Evolutionary conservation across 805 yeast genomes (phyloP), one percentile per base, ranked within the genome.

Genomic region (Wickerhamomyces rabaulensis): DNA sequence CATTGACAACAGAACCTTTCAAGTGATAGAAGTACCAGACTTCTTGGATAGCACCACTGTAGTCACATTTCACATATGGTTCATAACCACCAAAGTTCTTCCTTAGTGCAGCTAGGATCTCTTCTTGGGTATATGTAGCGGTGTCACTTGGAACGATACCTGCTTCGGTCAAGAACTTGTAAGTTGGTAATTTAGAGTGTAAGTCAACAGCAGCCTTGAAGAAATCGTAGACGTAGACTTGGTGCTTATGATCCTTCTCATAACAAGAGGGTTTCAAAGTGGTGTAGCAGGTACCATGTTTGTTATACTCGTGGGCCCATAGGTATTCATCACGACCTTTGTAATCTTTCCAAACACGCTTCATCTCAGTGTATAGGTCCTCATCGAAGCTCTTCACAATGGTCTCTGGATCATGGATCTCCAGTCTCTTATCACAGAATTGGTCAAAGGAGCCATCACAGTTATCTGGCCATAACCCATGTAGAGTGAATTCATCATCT

Each of bases 221-320:
- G 65, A 80, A 89, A 62, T 89, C 95, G 47, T 79, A 81, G 25
- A 87, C 90, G 23, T 70, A 61, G 44, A 63, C 53, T 39, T 64
- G 56, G 8, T 56, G 53, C 31, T 50, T 40, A 27, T 48, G 52
- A 23, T 42, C 39, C 2, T 51, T 46, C 7, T 66, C 67, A 64
- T 89, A 90, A 64, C 98, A 91, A 5, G 64, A 55, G 3, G 94
- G 87, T 46, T 75, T 78, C 40, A 91, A 69, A 1, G 97, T 89
- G 41, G 82, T 78, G 75, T 90, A 82, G 67, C 97, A 91, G 9
- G 96, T 89, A 21, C 91, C 97, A 62, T 91, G 98, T 63, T 91
- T 91, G 69, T 91, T 90, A 74, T 78, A 91, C 66, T 91, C 97
- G 65, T 91, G 97, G 31, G 77, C 73, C 98, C 98, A 91, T 43